Conservation (phyloP, 1,284 basidiomycete species). For the Naganishia albida region DNA sequence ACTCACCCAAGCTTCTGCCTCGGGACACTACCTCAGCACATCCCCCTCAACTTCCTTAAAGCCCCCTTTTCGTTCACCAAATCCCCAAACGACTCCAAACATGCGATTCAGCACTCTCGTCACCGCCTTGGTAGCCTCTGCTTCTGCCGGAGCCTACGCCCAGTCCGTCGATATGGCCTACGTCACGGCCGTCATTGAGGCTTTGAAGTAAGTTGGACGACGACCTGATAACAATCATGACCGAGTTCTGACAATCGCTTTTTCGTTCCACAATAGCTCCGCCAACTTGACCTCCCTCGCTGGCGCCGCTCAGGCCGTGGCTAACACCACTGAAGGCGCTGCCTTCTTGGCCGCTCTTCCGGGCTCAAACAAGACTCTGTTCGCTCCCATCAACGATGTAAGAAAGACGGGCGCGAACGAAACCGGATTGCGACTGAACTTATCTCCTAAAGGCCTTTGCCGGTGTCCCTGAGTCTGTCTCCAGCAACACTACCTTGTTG, state of each 20-base stretch:
- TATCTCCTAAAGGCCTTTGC: conserved; percentile 52
- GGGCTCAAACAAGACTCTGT: conserved; percentile 51
- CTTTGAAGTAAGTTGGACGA: conserved; percentile 40
- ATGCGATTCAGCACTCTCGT: conserved; percentile 36
- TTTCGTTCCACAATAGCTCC: neutral
- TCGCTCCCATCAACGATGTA: conserved; percentile 52
- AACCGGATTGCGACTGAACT: conserved; percentile 10
- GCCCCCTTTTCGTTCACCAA: neutral
- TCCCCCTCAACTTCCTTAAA: too few relatives aligned
- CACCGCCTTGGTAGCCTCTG: conserved; percentile 32
- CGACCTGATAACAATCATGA: neutral
- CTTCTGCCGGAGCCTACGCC: conserved; percentile 31
- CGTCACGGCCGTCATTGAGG: conserved; percentile 39
- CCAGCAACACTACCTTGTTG: conserved; percentile 53
- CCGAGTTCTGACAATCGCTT: too few relatives aligned
- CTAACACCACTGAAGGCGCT: conserved; percentile 58
- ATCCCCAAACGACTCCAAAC: conserved; percentile 17
- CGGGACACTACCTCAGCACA: neutral
- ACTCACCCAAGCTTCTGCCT: neutral
- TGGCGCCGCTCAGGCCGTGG: conserved; percentile 50
- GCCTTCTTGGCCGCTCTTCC: conserved; percentile 56
- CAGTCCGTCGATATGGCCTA: conserved; percentile 34
- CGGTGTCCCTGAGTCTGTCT: conserved; percentile 45
- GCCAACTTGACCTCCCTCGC: conserved; percentile 56
- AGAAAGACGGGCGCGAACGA: neutral